Evolutionary conservation across 768 basidiomycete genomes (phyloP), one percentile per base, ranked within the genome.

Genomic region (Boletellus emodensis): DNA sequence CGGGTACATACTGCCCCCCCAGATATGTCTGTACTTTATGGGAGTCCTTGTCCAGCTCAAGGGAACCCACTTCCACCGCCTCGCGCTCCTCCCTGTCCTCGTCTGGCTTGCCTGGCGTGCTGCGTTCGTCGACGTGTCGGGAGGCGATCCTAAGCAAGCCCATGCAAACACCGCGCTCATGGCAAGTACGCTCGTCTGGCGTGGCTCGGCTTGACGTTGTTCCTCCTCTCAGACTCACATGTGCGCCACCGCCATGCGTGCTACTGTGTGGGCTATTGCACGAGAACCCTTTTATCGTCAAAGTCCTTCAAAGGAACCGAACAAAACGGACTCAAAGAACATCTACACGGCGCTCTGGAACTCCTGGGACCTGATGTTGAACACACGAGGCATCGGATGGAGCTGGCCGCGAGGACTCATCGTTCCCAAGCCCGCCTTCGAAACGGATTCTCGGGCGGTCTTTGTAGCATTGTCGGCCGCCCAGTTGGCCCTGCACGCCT

Each of bases 31-130:
- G 57, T 81, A 78, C 65, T 61, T 64, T 12, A 76, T 77, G 43
- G 81, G 77, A 4, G 65, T 81, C 20, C 72, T 84, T 34, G 77
- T 81, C 15, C 68, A 79, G 40, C 62, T 75, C 64, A 65, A 42
- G 77, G 80, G 12, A 62, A 74, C 52, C 2, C 46, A 40, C 9
- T 51, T 61, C 6, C 61, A 77, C 49, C 78, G 82, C 35, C 45
- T 81, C 40, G 75, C 77, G 1, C 44, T 82, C 18, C 64, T 83
- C 4, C 79, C 80, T 5, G 51, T 79, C 33, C 64, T 76, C 3
- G 52, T 78, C 13, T 78, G 72, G 67, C 55, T 65, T 4, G 59
- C 74, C 7, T 80, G 75, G 59, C 70, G 73, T 20, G 74, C 72
- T 4, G 63, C 26, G 1, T 50, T 58, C 8, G 47, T 66, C 13